phyloP scores from a whole-genome alignment of 345 rosid genomes.

The Gossypium herbaceum region DNA sequence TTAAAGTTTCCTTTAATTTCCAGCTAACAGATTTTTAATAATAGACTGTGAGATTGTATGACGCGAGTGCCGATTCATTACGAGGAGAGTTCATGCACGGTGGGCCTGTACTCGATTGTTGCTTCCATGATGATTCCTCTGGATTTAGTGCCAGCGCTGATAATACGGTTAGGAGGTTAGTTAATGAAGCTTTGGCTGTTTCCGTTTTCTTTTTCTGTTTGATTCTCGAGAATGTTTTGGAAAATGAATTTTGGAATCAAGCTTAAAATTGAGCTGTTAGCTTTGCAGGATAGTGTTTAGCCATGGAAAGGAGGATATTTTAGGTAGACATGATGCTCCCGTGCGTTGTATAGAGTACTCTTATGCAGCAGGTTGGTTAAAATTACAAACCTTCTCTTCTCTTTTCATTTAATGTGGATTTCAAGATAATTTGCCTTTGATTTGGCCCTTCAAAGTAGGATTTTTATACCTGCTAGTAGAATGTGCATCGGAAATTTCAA shows the following conservation, averaged over 20 bases:
- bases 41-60: conserved; percentile 76
- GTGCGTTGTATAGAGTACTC: conserved; percentile 93
- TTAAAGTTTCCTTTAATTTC: neutral
- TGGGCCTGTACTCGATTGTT: conserved; percentile 90
- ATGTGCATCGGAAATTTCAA: neutral
- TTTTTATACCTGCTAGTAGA: neutral
- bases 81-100: conserved; percentile 93
- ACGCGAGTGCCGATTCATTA: conserved; percentile 64
- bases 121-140: conserved; percentile 95
- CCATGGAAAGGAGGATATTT: conserved; percentile 70
- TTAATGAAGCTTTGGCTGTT: neutral
- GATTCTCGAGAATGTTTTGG: neutral
- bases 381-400: neutral
- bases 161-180: conserved; percentile 66
- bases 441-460: neutral
- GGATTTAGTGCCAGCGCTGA: conserved; percentile 88
- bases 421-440: neutral
- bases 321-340: conserved; percentile 87
- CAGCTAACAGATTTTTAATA: neutral
- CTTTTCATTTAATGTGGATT: neutral
- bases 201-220: conserved; percentile 1
- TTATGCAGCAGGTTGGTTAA: conserved; percentile 76
- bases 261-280: conserved; percentile 16
- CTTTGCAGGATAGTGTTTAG: conserved; percentile 76
- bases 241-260: neutral